phyloP scores from a whole-genome alignment of 192 early-diverging fungal genomes.

The Podila horticola region DNA sequence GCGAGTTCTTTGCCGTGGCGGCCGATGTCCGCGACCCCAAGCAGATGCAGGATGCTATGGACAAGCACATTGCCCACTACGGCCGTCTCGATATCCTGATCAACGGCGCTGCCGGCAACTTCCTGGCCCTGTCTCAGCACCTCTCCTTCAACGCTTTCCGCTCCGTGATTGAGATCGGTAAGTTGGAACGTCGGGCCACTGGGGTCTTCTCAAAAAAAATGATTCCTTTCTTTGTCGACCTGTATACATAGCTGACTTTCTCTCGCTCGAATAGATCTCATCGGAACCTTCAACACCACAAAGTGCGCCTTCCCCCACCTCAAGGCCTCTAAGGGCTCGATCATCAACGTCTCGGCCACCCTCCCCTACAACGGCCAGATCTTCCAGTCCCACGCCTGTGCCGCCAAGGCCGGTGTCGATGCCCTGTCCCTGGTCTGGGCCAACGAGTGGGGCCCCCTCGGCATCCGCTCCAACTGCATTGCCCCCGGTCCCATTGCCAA shows the following conservation, averaged over 20 bases:
- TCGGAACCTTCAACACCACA: conserved; percentile 82
- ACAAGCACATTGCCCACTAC: conserved; percentile 66
- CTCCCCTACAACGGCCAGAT: conserved; percentile 65
- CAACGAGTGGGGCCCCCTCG: conserved; percentile 78
- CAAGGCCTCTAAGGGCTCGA: conserved; percentile 69
- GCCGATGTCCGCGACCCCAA: conserved; percentile 73
- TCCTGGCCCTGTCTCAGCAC: conserved; percentile 70
- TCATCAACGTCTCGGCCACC: conserved; percentile 80
- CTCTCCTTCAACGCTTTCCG: conserved; percentile 79
- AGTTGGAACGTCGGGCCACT: neutral
- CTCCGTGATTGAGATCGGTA: conserved; percentile 68
- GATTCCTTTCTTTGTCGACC: conserved; percentile 4
- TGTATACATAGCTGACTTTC: conserved; percentile 28
- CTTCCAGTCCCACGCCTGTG: conserved; percentile 58
- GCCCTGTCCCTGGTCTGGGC: conserved; percentile 70
- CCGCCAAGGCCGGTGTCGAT: conserved; percentile 74
- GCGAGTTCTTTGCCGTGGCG: conserved; percentile 61
- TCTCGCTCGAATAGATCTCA: conserved; percentile 44
- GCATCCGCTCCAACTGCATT: conserved; percentile 75
- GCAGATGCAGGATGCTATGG: conserved; percentile 67
- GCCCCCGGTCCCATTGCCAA: conserved; percentile 69
- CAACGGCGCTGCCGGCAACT: conserved; percentile 76
- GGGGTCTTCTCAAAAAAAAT: neutral
- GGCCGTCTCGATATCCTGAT: conserved; percentile 75
- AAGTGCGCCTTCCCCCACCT: conserved; percentile 76